Evolutionary conservation across 108 stramenopile genomes (phyloP), one percentile per base, ranked within the genome.

Genomic region (Poteriospumella lacustris): DNA sequence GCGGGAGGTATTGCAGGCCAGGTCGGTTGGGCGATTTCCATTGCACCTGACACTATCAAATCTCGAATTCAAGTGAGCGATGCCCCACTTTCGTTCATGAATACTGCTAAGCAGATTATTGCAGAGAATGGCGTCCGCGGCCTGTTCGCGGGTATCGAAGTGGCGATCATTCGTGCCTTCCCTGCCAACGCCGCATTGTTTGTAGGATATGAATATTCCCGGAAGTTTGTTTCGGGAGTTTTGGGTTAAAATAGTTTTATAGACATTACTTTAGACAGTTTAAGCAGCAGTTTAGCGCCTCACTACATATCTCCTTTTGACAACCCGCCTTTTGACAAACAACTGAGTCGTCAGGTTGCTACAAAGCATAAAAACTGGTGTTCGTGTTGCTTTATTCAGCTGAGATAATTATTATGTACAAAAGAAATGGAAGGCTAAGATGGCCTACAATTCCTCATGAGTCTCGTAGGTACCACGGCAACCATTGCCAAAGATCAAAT

Each of bases 171-270:
- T 56, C 80, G 84, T 19, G 84, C 84, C 29, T 85, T 85, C 58
- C 84, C 84, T 38, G 84, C 84, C 28, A 85, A 85, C 43, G 84
- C 84, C 1, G 84, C 84, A 1, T 79, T 85, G 39, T 85, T 85
- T 42, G 47, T 84, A 12, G 83, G 80, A 12, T 84, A 85, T 64
- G 84, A 85, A 28, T 19, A 83, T 34, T 82, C 67, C 0, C 79
- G 81, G 39, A 68, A 83, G 19, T 56, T 56, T 19, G 19, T 56
- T 15, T 15, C 19, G 52, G 24, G 24, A 56, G 15, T 56, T 19
- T 56, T 19, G 19, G 15, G 24, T 19, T 56, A 56, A 56, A 56
- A 19, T 56, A 56, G 24, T 24, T 19, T 56, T 56, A n/a, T n/a
- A n/a, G n/a, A n/a, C n/a, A n/a, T n/a, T n/a, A n/a, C n/a, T n/a